Conservation (phyloP, 1,139 yeast species). For the Hyphopichia wangnamkhiaoensis region DNA sequence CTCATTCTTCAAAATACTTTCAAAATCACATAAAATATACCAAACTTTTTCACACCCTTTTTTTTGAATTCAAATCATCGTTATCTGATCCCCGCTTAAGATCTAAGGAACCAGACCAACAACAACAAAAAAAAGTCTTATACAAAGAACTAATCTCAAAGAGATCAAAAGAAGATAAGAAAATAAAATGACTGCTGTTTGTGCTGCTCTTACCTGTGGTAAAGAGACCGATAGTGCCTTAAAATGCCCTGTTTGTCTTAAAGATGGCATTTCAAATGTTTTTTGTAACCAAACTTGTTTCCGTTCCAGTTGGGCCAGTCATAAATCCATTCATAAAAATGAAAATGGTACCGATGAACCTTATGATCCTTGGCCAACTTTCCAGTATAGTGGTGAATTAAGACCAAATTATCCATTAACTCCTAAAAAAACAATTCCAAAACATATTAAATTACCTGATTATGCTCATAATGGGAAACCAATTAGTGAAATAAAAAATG, state of each 20-base stretch:
- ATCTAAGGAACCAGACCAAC: no score
- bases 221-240: conserved; percentile 72
- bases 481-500: conserved; percentile 70
- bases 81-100: no score
- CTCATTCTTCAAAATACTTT: no score
- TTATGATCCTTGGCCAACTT: conserved; percentile 86
- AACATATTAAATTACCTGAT: conserved; percentile 74
- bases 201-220: conserved; percentile 83
- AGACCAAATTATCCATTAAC: conserved; percentile 83
- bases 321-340: conserved; percentile 50
- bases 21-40: no score
- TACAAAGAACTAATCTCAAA: not conserved
- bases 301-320: conserved; percentile 68
- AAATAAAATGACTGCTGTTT: conserved; percentile 32
- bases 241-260: conserved; percentile 91
- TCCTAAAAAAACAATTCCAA: conserved; percentile 71
- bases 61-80: no score
- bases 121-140: no score
- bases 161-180: not conserved
- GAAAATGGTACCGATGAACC: conserved; percentile 44
- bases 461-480: conserved; percentile 85
- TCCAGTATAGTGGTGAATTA: conserved; percentile 69
- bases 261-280: conserved; percentile 57
- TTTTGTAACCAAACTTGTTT: conserved; percentile 90
- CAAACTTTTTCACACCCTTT: no score